These are phyloP conservation scores for Cladosporium sp. DNA, from an alignment of 2,329 filamentous ascomycete species.

Conservation along the genomic window DNA sequence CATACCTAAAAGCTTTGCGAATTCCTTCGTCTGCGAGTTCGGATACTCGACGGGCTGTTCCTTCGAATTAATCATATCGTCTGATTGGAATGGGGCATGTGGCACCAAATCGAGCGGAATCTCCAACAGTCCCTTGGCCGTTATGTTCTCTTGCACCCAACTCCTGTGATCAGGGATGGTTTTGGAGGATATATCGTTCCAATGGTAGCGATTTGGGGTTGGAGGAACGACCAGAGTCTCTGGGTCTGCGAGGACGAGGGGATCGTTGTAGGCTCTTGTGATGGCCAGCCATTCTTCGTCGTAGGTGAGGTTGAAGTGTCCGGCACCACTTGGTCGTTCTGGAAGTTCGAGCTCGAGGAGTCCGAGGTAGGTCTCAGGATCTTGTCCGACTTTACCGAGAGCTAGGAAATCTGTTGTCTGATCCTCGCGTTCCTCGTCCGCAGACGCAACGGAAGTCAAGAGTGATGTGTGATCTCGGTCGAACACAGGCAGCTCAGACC, in stretches of 20 bases:
- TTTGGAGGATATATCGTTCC: conserved; percentile 49
- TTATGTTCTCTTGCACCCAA: conserved; percentile 73
- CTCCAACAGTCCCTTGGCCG: conserved; percentile 41
- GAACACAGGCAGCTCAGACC: conserved; percentile 64
- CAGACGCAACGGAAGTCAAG: background rate
- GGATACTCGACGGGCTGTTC: conserved; percentile 60
- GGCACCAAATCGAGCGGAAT: conserved; percentile 74
- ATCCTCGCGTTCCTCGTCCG: background rate
- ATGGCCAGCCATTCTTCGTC: conserved; percentile 96
- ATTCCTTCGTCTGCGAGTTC: conserved; percentile 69
- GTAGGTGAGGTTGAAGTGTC: conserved; percentile 58
- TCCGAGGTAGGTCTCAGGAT: conserved; percentile 69
- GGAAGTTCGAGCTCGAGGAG: conserved; percentile 77
- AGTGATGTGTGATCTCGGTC: background rate
- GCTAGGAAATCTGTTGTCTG: conserved; percentile 63
- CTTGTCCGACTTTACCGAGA: conserved; percentile 64
- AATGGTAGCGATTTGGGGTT: conserved; percentile 43
- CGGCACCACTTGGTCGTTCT: conserved; percentile 22
- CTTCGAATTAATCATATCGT: conserved; percentile 13
- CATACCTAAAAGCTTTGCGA: conserved; percentile 47
- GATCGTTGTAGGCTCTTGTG: conserved; percentile 58
- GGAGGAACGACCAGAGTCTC: conserved; percentile 59
- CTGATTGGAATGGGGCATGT: conserved; percentile 66
- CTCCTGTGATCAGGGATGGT: conserved; percentile 64
- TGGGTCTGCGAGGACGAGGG: conserved; percentile 54